Percentiles rank a stretch among this genome's conserved stretches.
Conservation (phyloP, 345 rosid genomes). For the Populus euphratica region DNA sequence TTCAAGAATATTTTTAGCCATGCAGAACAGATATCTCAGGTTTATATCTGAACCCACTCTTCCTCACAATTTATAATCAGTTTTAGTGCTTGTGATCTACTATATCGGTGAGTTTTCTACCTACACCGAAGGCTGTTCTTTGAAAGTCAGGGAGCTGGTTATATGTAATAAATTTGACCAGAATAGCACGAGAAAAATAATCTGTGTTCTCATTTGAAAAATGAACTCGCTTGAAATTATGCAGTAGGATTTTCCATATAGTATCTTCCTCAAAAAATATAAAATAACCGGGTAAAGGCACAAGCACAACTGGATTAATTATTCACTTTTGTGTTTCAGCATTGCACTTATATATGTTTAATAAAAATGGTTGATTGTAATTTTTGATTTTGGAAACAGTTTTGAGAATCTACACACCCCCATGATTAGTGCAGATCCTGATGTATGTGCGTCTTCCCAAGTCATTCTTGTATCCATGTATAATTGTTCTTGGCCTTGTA, state of each 20-base stretch:
- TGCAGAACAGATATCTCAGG: constrained; percentile 97
- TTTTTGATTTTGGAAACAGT: too few species aligned
- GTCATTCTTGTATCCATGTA: neutral
- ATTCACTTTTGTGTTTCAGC: neutral
- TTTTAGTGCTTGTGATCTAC: neutral
- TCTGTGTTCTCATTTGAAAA: neutral
- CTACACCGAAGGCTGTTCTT: neutral
- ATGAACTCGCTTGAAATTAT: neutral
- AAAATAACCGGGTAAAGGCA: too few species aligned
- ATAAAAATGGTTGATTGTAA: neutral
- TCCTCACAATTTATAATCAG: neutral
- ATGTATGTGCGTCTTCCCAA: neutral
- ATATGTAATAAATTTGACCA: neutral
- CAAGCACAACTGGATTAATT: neutral
- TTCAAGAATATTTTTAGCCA: constrained; percentile 87
- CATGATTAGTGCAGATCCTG: too few species aligned
- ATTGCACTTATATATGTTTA: neutral
- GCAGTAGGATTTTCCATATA: too few species aligned
- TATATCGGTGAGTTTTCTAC: neutral
- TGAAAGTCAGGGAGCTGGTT: neutral
- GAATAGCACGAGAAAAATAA: neutral
- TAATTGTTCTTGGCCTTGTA: neutral
- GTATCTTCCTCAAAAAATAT: too few species aligned
- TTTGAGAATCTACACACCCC: too few species aligned
- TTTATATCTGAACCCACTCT: constrained; percentile 14